phyloP scores from a whole-genome alignment of 805 yeast genomes.

The Citeromyces matritensis region DNA sequence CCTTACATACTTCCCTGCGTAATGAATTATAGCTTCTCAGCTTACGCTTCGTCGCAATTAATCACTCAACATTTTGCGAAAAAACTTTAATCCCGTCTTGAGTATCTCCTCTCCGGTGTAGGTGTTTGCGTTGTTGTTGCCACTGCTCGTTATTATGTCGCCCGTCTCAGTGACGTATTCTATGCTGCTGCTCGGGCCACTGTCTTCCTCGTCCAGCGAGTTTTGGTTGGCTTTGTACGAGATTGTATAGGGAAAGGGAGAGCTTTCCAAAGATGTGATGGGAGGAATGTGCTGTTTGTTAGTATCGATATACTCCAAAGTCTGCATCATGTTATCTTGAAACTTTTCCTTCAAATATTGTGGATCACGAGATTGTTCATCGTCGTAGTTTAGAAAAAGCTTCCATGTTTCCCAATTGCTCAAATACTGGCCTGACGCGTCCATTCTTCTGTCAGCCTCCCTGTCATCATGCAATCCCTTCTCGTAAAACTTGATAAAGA shows the following conservation, averaged over 20 bases:
- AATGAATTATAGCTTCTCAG: too few species aligned
- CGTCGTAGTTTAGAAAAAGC: conserved; percentile 25
- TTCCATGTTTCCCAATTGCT: conserved; percentile 63
- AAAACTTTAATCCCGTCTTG: conserved; percentile 17
- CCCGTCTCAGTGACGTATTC: conserved; percentile 13
- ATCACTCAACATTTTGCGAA: conserved; percentile 24
- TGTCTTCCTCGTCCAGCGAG: conserved; percentile 2
- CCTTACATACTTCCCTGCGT: neutral
- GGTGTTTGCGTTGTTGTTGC: conserved; percentile 4
- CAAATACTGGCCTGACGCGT: conserved; percentile 20
- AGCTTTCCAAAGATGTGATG: conserved; percentile 44
- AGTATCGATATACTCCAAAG: conserved; percentile 36
- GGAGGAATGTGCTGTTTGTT: conserved; percentile 63
- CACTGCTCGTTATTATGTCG: conserved; percentile 7
- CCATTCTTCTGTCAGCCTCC: neutral
- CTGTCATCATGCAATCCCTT: conserved; percentile 9
- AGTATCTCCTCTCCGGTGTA: conserved; percentile 15
- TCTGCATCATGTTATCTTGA: conserved; percentile 21
- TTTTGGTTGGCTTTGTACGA: conserved; percentile 10
- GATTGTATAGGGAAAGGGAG: conserved; percentile 49
- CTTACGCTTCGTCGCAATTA: neutral
- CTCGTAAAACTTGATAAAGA: conserved; percentile 1
- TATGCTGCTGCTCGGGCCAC: conserved; percentile 6
- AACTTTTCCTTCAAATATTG: conserved; percentile 17
- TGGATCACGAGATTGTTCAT: conserved; percentile 3